Conservation (phyloP, 306 rosid species). For the Luffa acutangula region DNA sequence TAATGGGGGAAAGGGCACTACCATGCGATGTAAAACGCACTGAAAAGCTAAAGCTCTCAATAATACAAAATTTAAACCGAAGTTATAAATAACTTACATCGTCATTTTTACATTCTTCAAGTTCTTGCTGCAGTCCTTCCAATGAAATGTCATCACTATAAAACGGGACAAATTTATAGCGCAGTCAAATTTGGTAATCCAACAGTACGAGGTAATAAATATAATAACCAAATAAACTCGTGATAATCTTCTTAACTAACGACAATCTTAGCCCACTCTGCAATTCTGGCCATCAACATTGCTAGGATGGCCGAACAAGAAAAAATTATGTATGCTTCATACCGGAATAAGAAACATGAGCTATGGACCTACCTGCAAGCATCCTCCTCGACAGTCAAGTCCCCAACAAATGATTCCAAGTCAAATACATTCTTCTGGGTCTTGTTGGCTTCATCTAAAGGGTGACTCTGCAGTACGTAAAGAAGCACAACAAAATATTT, state of each 20-base stretch:
- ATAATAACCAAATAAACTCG: neutral
- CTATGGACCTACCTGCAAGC: slow-evolving; percentile 38
- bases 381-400: slow-evolving; percentile 68
- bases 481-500: neutral
- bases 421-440: slow-evolving; percentile 39
- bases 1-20: neutral
- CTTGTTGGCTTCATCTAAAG: slow-evolving; percentile 23
- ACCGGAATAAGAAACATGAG: neutral
- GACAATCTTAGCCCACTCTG: neutral
- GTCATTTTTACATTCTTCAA: slow-evolving; percentile 78
- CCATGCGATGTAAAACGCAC: neutral
- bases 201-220: neutral
- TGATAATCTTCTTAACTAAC: neutral
- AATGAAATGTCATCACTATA: slow-evolving; percentile 70
- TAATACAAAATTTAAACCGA: neutral
- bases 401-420: slow-evolving; percentile 81
- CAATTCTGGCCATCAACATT: neutral
- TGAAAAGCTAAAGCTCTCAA: neutral
- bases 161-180: slow-evolving; percentile 1
- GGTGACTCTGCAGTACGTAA: slow-evolving; percentile 27
- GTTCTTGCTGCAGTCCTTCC: slow-evolving; percentile 88
- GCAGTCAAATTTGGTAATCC: neutral
- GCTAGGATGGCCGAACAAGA: neutral
- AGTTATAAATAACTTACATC: slow-evolving; percentile 37
- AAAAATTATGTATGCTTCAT: neutral